Percentiles rank a stretch among this genome's conserved stretches.
Evolutionary conservation across 169 alveolate species (phyloP).

Genomic region (Ichthyophthirius multifiliis): DNA sequence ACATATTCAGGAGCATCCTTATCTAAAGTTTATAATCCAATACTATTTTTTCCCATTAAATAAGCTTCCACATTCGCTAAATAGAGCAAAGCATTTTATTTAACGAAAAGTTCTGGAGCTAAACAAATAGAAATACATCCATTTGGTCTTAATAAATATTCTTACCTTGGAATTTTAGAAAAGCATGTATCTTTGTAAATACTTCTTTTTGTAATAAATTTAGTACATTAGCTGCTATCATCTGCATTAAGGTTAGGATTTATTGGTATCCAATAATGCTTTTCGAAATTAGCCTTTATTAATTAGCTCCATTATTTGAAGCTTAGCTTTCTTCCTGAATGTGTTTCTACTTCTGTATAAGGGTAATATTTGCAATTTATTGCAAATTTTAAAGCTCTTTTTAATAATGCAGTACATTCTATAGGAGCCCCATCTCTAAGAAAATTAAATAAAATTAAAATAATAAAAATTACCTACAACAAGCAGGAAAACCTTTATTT

Average conservation of each 20-base stretch:
- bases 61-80: conserved; percentile 56
- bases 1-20: conserved; percentile 77
- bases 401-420: conserved; percentile 88
- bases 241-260: no score
- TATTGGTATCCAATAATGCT: conserved; percentile 80
- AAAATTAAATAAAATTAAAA: conserved; percentile 54
- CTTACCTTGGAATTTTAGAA: conserved; percentile 73
- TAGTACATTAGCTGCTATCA: conserved; percentile 33
- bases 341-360: conserved; percentile 62
- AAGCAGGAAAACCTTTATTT: conserved; percentile 73
- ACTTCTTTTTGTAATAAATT: conserved; percentile 64
- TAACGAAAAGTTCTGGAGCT: conserved; percentile 89
- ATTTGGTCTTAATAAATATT: conserved; percentile 88
- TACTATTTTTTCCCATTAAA: conserved; percentile 53
- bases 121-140: conserved; percentile 87
- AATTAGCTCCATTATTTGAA: conserved; percentile 80
- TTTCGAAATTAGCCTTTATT: conserved; percentile 81
- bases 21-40: conserved; percentile 91
- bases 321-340: conserved; percentile 46
- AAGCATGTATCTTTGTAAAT: conserved; percentile 79
- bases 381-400: conserved; percentile 79
- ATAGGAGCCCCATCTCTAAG: conserved; percentile 97
- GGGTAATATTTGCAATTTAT: conserved; percentile 55
- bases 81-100: conserved; percentile 72
- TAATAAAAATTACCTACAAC: neutral